Base-by-base conservation (phyloP, 192 early-diverging fungal species). In the Linnemannia hyalina region DNA sequence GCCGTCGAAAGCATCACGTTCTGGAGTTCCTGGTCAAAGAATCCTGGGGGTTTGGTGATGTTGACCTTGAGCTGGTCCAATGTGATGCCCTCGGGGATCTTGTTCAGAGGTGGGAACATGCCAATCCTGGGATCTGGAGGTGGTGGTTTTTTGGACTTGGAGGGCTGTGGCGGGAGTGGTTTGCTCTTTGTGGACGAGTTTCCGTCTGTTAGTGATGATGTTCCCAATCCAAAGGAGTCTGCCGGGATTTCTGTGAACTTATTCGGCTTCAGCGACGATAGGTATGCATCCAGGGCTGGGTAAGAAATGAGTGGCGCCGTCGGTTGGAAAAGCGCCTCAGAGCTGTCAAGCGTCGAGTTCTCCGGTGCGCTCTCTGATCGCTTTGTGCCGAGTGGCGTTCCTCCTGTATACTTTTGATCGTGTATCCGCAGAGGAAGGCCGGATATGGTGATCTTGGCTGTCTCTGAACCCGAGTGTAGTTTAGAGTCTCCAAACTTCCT, bases 41-140 rank as follows among this genome's bases (percentile, higher is more conserved):
- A 82, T 41, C 81, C 81, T 40, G 78, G 60, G 0, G 80, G 74
- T 41, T 89, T 85, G 4, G 78, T 89, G 11, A 79, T 76, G 32
- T 86, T 89, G n/a, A 72, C 52, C 29, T 86, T 89, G 32, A 89
- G 81, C 40, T 89, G 75, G 38, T 88, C 85, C 35, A 88, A 54
- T 1, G 73, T 60, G 42, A 89, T 60, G 0, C 80, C 85, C 20
- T 80, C 52, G 11, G 89, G 82, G 11, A 88, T 49, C 22, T 68
- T 79, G 44, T 70, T 80, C 52, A 89, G 69, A 4, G 85, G 85
- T 26, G 89, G 89, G 47, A 89, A 89, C 76, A 89, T 83, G 26
- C 78, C 80, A 10, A 83, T 80, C 20, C 75, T 54, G 0, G 79
- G 75, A 23, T 81, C 83, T 41, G 70, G 74, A 9, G 73, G 77